Percentiles rank a stretch among this genome's conserved stretches.
Evolutionary conservation across 2,329 filamentous ascomycete genomes (phyloP).

Genomic region (Botrytis aclada): DNA sequence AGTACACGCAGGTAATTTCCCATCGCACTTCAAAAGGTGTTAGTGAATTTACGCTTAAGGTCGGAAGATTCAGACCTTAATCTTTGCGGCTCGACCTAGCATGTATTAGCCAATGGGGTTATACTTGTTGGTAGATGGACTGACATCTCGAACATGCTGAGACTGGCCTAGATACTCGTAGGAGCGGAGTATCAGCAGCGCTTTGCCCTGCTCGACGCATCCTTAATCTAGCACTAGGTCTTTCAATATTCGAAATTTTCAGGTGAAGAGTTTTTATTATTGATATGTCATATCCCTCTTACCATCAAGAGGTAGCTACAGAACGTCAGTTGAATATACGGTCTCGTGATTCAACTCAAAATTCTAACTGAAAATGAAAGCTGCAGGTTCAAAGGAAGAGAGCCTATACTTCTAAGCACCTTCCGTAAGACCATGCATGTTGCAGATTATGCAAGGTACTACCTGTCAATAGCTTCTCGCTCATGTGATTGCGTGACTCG

Average conservation of each 20-base stretch:
- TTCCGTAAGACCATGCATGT: neutral
- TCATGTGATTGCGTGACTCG: neutral
- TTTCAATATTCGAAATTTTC: neutral
- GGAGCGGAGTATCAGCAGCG: constrained; percentile 48
- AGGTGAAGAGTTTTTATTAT: neutral
- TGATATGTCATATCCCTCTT: neutral
- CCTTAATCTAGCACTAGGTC: constrained; percentile 1
- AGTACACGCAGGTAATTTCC: constrained; percentile 90
- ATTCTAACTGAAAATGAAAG: neutral
- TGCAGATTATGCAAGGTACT: constrained; percentile 9
- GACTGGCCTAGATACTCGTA: constrained; percentile 74
- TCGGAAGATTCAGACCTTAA: constrained; percentile 59
- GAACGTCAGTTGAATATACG: constrained; percentile 5
- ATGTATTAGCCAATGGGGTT: constrained; percentile 4
- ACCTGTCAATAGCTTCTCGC: neutral
- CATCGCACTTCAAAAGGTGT: constrained; percentile 66
- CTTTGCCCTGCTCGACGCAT: constrained; percentile 31
- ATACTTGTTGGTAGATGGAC: constrained; percentile 26
- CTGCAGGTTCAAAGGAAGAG: neutral
- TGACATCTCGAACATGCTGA: constrained; percentile 75
- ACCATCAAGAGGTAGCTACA: neutral
- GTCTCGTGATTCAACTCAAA: neutral
- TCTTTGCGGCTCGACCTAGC: constrained; percentile 78
- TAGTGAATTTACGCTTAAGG: constrained; percentile 21
- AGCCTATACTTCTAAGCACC: neutral